phyloP scores from a whole-genome alignment of 768 basidiomycete species.

The Russula compacta region DNA sequence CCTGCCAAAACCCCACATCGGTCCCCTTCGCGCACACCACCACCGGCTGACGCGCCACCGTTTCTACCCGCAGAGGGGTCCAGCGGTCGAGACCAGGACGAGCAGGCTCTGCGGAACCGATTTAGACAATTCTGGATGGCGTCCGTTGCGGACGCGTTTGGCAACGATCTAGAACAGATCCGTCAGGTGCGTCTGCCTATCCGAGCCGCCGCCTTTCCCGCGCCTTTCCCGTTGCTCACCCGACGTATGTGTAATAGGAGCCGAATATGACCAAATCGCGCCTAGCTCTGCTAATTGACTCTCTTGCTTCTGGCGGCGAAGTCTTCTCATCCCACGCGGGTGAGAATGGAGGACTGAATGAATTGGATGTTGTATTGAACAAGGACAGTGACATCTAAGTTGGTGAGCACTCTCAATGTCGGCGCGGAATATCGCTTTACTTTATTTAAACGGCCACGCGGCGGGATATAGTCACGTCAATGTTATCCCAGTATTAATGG shows the following conservation, averaged over 20 bases:
- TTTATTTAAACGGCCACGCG: not conserved
- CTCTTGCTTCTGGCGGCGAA: constrained; percentile 69
- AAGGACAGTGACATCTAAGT: constrained; percentile 2
- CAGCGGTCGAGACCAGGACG: constrained; percentile 32
- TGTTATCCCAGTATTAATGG: not conserved
- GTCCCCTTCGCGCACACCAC: constrained; percentile 29
- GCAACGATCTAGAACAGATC: constrained; percentile 75
- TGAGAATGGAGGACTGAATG: constrained; percentile 37
- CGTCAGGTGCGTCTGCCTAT: constrained; percentile 47
- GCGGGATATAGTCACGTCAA: not conserved
- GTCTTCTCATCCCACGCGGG: constrained; percentile 39
- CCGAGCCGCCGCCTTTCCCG: not conserved
- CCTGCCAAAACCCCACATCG: constrained; percentile 1
- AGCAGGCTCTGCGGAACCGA: constrained; percentile 49
- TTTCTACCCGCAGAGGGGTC: constrained; percentile 37
- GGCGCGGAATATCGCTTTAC: not conserved
- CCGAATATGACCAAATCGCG: constrained; percentile 60
- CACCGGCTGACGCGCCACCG: constrained; percentile 38
- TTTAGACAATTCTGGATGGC: constrained; percentile 87
- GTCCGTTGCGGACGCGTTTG: constrained; percentile 72
- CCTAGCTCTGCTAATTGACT: constrained; percentile 70
- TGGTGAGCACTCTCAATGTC: not conserved
- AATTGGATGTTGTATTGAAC: constrained; percentile 69
- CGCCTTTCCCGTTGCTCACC: constrained; percentile 19
- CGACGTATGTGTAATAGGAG: constrained; percentile 34